Conservation (phyloP, 1,139 yeast genomes). For the Yarrowia galli region DNA sequence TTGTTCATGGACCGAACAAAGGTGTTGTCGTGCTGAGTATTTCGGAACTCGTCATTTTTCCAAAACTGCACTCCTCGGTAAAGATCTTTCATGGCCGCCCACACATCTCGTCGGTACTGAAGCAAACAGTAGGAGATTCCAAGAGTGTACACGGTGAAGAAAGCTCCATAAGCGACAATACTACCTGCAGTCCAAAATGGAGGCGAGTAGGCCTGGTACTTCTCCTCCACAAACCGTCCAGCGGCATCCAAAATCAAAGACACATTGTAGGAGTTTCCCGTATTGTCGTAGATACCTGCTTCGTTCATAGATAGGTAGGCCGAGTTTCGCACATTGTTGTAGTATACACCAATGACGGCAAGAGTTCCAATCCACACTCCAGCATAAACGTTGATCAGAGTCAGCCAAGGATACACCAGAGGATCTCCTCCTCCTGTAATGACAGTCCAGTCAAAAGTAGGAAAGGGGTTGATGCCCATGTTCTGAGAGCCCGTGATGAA, state of each 20-base stretch:
- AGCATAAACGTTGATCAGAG: constrained; percentile 51
- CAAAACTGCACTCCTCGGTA: constrained; percentile 36
- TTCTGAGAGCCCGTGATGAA: constrained; percentile 59
- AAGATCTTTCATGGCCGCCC: constrained; percentile 42
- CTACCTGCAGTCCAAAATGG: constrained; percentile 57
- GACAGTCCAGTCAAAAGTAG: constrained; percentile 63
- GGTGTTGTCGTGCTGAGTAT: neutral
- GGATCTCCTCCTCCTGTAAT: constrained; percentile 45
- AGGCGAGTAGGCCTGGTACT: constrained; percentile 54
- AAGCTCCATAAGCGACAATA: constrained; percentile 51
- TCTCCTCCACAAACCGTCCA: constrained; percentile 49
- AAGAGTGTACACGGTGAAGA: constrained; percentile 48
- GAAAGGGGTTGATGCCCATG: constrained; percentile 64
- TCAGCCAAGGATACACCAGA: constrained; percentile 56
- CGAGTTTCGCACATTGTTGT: constrained; percentile 57
- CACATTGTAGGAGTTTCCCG: constrained; percentile 57
- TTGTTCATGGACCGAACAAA: constrained; percentile 9
- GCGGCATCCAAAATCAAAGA: constrained; percentile 53
- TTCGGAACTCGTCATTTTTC: constrained; percentile 41
- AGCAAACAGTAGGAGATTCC: constrained; percentile 44
- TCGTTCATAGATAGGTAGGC: constrained; percentile 61
- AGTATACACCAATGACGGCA: constrained; percentile 56
- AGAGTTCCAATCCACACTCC: constrained; percentile 56
- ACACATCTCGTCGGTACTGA: constrained; percentile 44
- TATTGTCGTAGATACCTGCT: constrained; percentile 58